phyloP scores from a whole-genome alignment of 139 green algal genomes.

The Asterochloris erici region DNA sequence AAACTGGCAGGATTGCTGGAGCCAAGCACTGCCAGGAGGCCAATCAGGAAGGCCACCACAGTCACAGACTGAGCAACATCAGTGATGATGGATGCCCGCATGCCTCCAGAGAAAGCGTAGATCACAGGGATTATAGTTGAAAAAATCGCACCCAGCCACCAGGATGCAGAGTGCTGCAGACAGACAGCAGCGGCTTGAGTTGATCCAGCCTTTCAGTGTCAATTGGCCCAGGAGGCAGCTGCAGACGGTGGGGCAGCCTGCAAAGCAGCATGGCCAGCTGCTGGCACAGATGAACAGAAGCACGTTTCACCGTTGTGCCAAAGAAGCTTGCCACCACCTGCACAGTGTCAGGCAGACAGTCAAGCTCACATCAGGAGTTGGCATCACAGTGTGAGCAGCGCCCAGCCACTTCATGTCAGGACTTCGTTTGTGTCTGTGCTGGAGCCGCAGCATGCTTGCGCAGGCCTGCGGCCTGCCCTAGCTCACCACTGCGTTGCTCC shows the following conservation, averaged over 20 bases:
- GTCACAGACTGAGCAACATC: conserved; percentile 17
- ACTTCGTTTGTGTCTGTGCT: too few species aligned
- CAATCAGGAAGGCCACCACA: conserved; percentile 21
- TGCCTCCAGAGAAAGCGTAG: conserved; percentile 25
- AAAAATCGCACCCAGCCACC: conserved; percentile 21
- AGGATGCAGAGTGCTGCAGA: conserved; percentile 20
- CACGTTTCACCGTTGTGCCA: background rate
- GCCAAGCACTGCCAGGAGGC: conserved; percentile 15
- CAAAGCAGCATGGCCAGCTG: too few species aligned
- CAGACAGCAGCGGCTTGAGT: background rate
- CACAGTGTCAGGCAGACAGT: background rate
- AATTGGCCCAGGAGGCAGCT: background rate
- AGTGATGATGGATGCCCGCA: conserved; percentile 26
- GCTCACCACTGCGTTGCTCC: conserved; percentile 25
- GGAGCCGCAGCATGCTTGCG: too few species aligned
- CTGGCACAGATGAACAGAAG: background rate
- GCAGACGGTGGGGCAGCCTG: too few species aligned
- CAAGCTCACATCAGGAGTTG: background rate
- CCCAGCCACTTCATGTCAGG: too few species aligned
- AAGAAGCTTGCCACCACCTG: conserved; percentile 4
- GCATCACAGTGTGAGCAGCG: too few species aligned
- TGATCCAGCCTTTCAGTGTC: background rate
- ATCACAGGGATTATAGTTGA: conserved; percentile 22
- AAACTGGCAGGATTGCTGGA: conserved; percentile 15
- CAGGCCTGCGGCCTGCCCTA: too few species aligned